Conservation (phyloP, 2,329 filamentous ascomycete species). For the Pyricularia pennisetigena region DNA sequence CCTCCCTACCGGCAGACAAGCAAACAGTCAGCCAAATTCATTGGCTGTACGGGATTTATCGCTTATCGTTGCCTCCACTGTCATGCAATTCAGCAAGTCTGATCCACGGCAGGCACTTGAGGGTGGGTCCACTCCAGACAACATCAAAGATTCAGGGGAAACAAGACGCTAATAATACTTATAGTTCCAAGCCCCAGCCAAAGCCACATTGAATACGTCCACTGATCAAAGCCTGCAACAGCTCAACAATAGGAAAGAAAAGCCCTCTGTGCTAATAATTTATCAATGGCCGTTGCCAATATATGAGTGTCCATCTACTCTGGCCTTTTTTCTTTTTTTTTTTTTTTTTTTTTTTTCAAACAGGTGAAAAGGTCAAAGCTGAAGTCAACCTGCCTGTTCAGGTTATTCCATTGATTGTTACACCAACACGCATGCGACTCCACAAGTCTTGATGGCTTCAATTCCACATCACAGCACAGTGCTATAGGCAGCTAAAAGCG, state of each 20-base stretch:
- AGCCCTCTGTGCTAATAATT: background rate
- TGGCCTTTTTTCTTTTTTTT: background rate
- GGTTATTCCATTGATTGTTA: background rate
- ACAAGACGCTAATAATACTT: background rate
- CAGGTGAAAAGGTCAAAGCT: background rate
- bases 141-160: background rate
- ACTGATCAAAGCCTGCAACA: background rate
- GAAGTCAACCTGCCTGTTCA: background rate
- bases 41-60: background rate
- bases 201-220: background rate
- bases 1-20: no score
- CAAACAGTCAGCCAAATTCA: no score
- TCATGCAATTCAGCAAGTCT: background rate
- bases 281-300: background rate
- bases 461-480: background rate
- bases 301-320: background rate
- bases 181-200: background rate
- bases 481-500: background rate
- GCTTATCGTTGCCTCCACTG: background rate
- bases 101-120: background rate
- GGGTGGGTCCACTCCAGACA: background rate
- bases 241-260: background rate
- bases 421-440: background rate
- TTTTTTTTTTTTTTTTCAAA: no score
- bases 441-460: background rate